These are phyloP conservation scores for Peronospora farinosa DNA, from an alignment of 352 stramenopile genomes.

Conservation along the genomic window DNA sequence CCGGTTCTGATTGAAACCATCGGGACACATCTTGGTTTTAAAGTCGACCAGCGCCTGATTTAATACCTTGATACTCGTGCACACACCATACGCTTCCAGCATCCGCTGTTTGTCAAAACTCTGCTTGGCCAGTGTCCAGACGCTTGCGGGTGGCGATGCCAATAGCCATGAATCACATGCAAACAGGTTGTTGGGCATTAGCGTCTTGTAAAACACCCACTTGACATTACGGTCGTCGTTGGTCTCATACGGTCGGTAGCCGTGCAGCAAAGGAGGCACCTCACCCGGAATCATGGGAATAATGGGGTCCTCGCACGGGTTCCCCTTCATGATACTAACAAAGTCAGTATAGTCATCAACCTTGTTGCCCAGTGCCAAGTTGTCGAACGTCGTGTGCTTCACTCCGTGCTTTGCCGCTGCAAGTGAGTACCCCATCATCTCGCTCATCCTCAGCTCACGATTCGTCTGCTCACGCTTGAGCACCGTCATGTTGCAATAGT, in stretches of 20 bases:
- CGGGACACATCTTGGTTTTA: constrained; percentile 43
- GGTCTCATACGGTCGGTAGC: constrained; percentile 37
- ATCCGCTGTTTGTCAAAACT: constrained; percentile 39
- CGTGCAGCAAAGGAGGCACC: constrained; percentile 39
- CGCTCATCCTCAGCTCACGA: constrained; percentile 33
- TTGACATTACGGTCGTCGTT: constrained; percentile 40
- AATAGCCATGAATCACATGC: constrained; percentile 75
- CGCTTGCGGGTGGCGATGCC: constrained; percentile 39
- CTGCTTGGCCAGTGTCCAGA: constrained; percentile 60
- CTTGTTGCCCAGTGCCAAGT: constrained; percentile 51
- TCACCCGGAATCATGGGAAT: constrained; percentile 40
- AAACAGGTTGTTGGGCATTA: constrained; percentile 69
- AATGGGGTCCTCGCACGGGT: constrained; percentile 50
- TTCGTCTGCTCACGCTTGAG: constrained; percentile 36
- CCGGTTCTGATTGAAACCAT: constrained; percentile 69
- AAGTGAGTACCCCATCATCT: constrained; percentile 57
- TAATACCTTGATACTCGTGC: constrained; percentile 66
- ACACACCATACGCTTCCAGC: constrained; percentile 67
- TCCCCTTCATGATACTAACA: constrained; percentile 45
- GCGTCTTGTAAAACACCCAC: constrained; percentile 60
- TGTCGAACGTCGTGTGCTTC: constrained; percentile 69
- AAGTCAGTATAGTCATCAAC: constrained; percentile 59
- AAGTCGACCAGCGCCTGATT: constrained; percentile 67
- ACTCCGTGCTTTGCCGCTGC: constrained; percentile 59
- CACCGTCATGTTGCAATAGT: constrained; percentile 62